Conservation (phyloP, 2,329 filamentous ascomycete genomes). For the Tympanopsis confertula region DNA sequence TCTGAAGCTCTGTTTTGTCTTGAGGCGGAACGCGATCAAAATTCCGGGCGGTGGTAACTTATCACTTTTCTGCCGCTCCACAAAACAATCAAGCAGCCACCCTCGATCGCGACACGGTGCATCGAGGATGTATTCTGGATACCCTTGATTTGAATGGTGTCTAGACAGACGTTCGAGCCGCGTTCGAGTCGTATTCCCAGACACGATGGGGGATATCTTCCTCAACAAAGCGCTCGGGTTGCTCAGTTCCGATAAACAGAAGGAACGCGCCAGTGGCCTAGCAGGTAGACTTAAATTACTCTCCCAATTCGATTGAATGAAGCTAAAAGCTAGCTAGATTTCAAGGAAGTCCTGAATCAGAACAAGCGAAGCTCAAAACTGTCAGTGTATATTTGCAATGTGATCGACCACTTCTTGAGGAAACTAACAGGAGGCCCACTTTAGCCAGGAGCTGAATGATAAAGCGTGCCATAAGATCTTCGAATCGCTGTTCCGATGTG, state of each 20-base stretch:
- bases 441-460: background rate
- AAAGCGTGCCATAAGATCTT: constrained; percentile 1
- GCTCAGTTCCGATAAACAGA: background rate
- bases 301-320: no score
- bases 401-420: background rate
- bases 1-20: background rate
- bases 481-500: background rate
- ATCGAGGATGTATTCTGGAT: no score
- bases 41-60: no score
- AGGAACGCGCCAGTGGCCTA: background rate
- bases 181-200: no score
- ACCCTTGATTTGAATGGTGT: no score
- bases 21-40: background rate
- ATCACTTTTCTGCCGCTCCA: no score
- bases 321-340: background rate
- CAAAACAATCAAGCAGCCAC: no score
- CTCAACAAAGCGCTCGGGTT: background rate
- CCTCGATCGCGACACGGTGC: no score
- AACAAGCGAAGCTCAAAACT: background rate
- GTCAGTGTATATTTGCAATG: background rate
- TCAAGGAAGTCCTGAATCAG: background rate
- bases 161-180: no score
- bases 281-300: background rate
- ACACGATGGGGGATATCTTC: background rate
- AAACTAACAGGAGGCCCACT: background rate